phyloP scores from a whole-genome alignment of 257 asterid species.

The Scutellaria minor region DNA sequence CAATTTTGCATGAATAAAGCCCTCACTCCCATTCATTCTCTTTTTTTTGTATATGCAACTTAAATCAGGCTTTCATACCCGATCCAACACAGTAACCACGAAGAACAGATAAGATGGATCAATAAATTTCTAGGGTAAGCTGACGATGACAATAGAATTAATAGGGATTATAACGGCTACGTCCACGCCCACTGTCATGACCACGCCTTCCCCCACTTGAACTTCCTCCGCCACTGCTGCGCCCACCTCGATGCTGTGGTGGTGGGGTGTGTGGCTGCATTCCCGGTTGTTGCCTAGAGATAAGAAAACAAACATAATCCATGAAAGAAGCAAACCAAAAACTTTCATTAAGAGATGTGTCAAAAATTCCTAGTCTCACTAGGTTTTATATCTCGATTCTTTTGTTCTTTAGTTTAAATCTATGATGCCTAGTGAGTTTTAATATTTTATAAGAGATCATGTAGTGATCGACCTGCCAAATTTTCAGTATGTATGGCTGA shows the following conservation, averaged over 20 bases:
- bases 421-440: too few species aligned
- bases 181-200: conserved; percentile 55
- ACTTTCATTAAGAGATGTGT: not conserved
- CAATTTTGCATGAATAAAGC: not conserved
- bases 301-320: conserved; percentile 15
- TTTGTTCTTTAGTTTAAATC: too few species aligned
- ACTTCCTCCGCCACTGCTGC: conserved; percentile 59
- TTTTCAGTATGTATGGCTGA: not conserved
- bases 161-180: conserved; percentile 82
- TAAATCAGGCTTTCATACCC: conserved; percentile 8
- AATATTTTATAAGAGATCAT: not conserved
- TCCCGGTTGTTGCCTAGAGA: conserved; percentile 90
- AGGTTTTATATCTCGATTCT: too few species aligned
- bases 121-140: not conserved
- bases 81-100: not conserved
- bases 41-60: not conserved
- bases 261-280: conserved; percentile 60
- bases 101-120: not conserved
- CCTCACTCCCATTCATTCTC: not conserved
- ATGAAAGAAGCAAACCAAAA: not conserved
- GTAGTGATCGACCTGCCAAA: not conserved
- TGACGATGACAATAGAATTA: conserved; percentile 9
- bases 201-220: conserved; percentile 58
- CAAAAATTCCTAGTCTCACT: too few species aligned
- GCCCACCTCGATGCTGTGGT: conserved; percentile 73